Evolutionary conservation across 208 protist genomes (phyloP).

Genomic region (Trypanosoma rangeli): DNA sequence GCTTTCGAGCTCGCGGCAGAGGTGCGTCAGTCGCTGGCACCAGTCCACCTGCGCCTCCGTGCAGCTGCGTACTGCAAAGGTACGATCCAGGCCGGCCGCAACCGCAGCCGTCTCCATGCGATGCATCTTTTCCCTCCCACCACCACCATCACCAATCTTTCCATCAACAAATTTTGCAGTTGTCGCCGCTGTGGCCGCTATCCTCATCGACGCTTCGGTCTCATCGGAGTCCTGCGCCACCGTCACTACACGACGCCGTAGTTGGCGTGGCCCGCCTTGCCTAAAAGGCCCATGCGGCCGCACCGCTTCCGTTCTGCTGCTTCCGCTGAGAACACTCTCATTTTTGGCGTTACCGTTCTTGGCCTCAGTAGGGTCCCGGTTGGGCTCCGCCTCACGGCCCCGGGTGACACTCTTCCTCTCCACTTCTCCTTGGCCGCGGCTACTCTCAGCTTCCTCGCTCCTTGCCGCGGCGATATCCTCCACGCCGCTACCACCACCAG

Average conservation of each 20-base stretch:
- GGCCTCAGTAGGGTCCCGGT: background rate
- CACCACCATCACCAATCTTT: background rate
- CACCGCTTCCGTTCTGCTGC: background rate
- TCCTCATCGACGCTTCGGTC: background rate
- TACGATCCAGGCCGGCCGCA: constrained; percentile 62
- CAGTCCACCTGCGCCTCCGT: constrained; percentile 86
- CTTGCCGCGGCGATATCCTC: background rate
- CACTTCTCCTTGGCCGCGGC: background rate
- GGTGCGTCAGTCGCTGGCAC: constrained; percentile 65
- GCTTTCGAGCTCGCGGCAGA: constrained; percentile 61
- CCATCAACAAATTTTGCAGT: background rate
- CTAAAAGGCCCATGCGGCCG: background rate
- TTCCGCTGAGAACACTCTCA: background rate
- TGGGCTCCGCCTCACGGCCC: background rate
- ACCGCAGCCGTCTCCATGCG: constrained; percentile 64
- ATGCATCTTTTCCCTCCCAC: constrained; percentile 34
- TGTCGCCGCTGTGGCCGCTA: background rate
- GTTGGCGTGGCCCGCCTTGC: constrained; percentile 11
- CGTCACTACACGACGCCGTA: constrained; percentile 2
- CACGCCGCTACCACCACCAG: constrained; percentile 21
- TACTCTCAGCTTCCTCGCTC: background rate
- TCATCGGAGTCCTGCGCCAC: background rate
- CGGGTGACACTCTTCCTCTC: constrained; percentile 3
- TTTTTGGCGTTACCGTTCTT: background rate
- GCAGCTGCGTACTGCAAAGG: constrained; percentile 62